These are phyloP conservation scores for Verticillium longisporum DNA, from an alignment of 2,329 filamentous ascomycete species.

Conservation along the genomic window DNA sequence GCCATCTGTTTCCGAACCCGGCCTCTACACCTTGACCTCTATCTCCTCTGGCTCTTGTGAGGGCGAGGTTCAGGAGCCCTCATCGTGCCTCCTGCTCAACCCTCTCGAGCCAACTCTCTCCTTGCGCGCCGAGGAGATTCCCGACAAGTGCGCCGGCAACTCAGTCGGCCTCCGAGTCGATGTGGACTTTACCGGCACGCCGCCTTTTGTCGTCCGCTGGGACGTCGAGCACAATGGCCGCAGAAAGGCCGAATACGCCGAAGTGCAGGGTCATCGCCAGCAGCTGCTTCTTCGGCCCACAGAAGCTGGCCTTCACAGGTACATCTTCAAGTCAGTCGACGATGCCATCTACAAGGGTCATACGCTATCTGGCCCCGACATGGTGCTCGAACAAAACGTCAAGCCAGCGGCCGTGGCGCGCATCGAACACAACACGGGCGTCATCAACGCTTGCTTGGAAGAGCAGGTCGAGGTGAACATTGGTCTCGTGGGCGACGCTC, in stretches of 20 bases:
- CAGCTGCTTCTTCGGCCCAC: slow-evolving; percentile 79
- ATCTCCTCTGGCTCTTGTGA: slow-evolving; percentile 75
- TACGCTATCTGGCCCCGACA: slow-evolving; percentile 52
- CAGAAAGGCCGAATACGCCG: slow-evolving; percentile 39
- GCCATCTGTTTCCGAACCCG: slow-evolving; percentile 66
- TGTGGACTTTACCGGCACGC: slow-evolving; percentile 84
- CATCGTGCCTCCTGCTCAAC: slow-evolving; percentile 87
- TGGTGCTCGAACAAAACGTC: slow-evolving; percentile 77
- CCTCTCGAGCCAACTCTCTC: slow-evolving; percentile 78
- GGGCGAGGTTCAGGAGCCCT: slow-evolving; percentile 86
- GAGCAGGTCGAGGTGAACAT: slow-evolving; percentile 71
- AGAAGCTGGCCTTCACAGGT: slow-evolving; percentile 78
- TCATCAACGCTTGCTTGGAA: slow-evolving; percentile 71
- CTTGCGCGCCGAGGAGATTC: slow-evolving; percentile 72
- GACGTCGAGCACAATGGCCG: slow-evolving; percentile 53
- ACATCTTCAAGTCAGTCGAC: slow-evolving; percentile 73
- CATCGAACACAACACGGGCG: slow-evolving; percentile 47
- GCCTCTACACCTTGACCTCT: slow-evolving; percentile 78
- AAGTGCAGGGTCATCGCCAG: slow-evolving; percentile 65
- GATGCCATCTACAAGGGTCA: slow-evolving; percentile 74
- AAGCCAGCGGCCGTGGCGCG: slow-evolving; percentile 85
- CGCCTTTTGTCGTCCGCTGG: slow-evolving; percentile 82
- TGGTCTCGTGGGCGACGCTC: slow-evolving; percentile 70
- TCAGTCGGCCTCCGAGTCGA: slow-evolving; percentile 86
- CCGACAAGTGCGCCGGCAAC: slow-evolving; percentile 91